Evolutionary conservation across 1,139 yeast genomes (phyloP), one percentile per base, ranked within the genome.

Genomic region (Geotrichum restrictum): DNA sequence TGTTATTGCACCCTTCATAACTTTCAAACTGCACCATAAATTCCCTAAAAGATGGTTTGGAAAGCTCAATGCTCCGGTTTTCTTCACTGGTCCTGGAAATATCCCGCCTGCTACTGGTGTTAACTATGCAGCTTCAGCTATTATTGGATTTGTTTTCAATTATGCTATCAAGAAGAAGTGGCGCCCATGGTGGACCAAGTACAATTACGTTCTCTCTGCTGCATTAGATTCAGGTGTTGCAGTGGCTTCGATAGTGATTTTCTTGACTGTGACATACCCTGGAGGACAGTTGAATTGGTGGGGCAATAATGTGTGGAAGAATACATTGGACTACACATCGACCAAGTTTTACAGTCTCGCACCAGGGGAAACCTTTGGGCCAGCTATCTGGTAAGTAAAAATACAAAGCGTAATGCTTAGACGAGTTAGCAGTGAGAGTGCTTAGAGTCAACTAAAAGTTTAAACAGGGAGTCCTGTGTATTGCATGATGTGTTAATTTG

Each of bases 181-280:
- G 55, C 16, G 41, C 3, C 38, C 52, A 3, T 78, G 72, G 94
- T 93, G 53, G 89, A 81, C 60, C 85, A 76, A 56, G 94, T 86
- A 72, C 88, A 83, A 55, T 85, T 74, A 56, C 85, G 45, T 72
- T 75, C 66, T 66, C 73, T 60, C 63, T 64, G 57, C 63, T 69
- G 62, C 68, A 58, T 13, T 62, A 57, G 47, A 59, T 63, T 60
- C 54, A 8, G 57, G 56, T 64, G 72, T 55, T 61, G 53, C 78
- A 80, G 37, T 79, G 83, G 33, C 78, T 82, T 19, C 76, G 81
- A 2, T 75, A 79, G 2, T 71, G 76, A 2, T 70, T 75, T 10
- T 70, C 77, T 3, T 70, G 76, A 3, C 71, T 76, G 3, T 72
- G 77, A 3, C 73, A 76, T 4, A 72, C 76, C 66, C 70, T 60